Base-by-base conservation (phyloP, 495 filamentous ascomycete genomes). In the Penicillium ochrochloron region DNA sequence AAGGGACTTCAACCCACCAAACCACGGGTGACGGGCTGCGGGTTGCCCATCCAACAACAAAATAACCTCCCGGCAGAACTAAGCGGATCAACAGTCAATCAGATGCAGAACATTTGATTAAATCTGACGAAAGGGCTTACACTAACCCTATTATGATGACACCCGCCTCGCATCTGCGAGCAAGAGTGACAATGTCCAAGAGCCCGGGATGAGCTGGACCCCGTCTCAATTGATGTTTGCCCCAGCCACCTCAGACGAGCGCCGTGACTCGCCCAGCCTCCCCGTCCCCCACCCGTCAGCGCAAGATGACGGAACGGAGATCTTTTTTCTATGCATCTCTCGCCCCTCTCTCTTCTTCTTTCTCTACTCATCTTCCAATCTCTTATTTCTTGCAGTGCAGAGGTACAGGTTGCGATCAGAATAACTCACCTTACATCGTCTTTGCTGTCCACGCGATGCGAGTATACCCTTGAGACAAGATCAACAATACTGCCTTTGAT, bases 241-340 rank as follows among this genome's bases (percentile, higher is more conserved):
- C 70, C 70, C 68, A 71, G 68, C 70, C 70, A 64, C 70, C 61
- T 14, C 33, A 39, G 50, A 42, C 37, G 19, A n/a, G 46, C 35
- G 31, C 44, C 48, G 51, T 72, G 67, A 72, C 66, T 65, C 62
- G 69, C 60, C 71, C 71, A 73, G 71, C 71, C 71, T 66, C 69
- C 69, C 27, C 9, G 5, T 34, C 59, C 31, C 55, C 57, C 61
- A 41, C 27, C 60, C 54, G 37, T 63, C 66, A 56, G 63, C 64
- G 59, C 60, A 65, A 69, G 59, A 69, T 69, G 66, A 64, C 68
- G 46, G 51, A 46, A 64, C 52, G 19, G 29, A 35, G 42, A 35
- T 51, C 23, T 51, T 61, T 62, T 59, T 54, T 58, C 55, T 37
- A 56, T 57, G 42, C 44, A 31, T 21, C 33, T 51, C 42, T 44